Evolutionary conservation across 2,329 filamentous ascomycete genomes (phyloP), one percentile per base, ranked within the genome.

Genomic region (Aureobasidium sp.): DNA sequence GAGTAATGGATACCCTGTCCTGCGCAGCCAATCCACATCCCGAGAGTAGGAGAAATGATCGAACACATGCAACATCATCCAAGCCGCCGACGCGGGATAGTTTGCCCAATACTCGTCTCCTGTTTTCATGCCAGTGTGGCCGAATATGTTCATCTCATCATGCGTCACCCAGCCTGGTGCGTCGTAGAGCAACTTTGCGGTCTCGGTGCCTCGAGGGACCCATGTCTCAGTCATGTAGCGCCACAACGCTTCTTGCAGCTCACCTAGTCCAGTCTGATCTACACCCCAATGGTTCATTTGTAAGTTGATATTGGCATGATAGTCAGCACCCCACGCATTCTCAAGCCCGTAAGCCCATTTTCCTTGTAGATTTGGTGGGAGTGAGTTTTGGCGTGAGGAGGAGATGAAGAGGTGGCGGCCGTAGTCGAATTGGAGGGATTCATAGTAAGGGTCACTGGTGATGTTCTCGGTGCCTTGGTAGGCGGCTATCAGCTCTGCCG

Each of bases 201-300:
- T 83, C 58, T 79, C 78, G 0, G 71, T 70, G 0, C 82, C 82
- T 0, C 80, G 74, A 0, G 81, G 79, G 0, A 77, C 75, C 79
- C 80, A 83, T 0, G 75, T 83, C 19, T 81, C 69, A 5, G 71
- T 63, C 70, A 85, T 83, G 60, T 80, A 83, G 8, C 78, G 70
- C 75, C 79, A 84, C 0, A 82, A 68, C 0, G 78, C 75, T 0
- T 69, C 67, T 49, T 80, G 75, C 0, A 80, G 73, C 2, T 70
- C 70, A 0, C 74, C 75, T 0, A 84, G 69, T 0, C 80, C 81
- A 0, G 79, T 81, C 57, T 81, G 75, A 35, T 83, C 80, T 2
- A 77, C 76, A 1, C 71, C 73, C 82, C 82, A 85, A 64, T 84
- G 77, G 61, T 84, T 84, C 82, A 84, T 84, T 64, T 85, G 80